A percentile compares a stretch with the other conserved stretches of the same genome.
Conservation (phyloP, 2,329 filamentous ascomycete genomes). For the Aspergillus ochraceoroseus region DNA sequence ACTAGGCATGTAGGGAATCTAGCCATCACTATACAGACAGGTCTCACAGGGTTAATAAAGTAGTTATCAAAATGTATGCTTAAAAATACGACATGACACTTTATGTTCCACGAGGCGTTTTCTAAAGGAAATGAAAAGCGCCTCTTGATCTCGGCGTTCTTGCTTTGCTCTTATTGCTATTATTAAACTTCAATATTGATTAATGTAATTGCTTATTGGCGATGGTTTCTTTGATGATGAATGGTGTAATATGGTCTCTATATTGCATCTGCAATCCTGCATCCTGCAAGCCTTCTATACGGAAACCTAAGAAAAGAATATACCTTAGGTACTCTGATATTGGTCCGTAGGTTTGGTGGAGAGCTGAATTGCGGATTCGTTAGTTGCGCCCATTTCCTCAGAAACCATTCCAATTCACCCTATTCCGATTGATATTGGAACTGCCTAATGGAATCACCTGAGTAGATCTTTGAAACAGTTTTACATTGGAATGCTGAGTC, state of each 20-base stretch:
- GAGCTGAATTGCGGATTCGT: no score
- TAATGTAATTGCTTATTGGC: conserved; percentile 9
- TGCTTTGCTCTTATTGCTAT: conserved; percentile 4
- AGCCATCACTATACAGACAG: no score
- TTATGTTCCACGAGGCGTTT: conserved; percentile 13
- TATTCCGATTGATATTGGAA: no score
- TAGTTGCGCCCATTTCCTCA: no score
- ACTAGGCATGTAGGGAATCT: no score
- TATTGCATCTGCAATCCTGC: conserved; percentile 1
- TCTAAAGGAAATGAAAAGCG: neutral
- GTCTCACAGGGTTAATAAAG: no score
- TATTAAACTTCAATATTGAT: conserved; percentile 13
- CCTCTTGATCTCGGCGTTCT: neutral
- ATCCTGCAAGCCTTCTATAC: conserved; percentile 2
- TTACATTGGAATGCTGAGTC: no score
- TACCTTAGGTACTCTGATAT: no score
- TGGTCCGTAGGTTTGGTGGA: no score
- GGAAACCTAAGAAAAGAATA: neutral
- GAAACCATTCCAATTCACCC: no score
- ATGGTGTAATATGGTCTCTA: neutral
- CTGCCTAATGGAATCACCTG: no score
- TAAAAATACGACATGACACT: conserved; percentile 3
- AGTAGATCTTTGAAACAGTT: no score
- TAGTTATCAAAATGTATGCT: neutral
- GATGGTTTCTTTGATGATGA: conserved; percentile 4